phyloP scores from a whole-genome alignment of 2,329 filamentous ascomycete species.

The Neurospora sp. region DNA sequence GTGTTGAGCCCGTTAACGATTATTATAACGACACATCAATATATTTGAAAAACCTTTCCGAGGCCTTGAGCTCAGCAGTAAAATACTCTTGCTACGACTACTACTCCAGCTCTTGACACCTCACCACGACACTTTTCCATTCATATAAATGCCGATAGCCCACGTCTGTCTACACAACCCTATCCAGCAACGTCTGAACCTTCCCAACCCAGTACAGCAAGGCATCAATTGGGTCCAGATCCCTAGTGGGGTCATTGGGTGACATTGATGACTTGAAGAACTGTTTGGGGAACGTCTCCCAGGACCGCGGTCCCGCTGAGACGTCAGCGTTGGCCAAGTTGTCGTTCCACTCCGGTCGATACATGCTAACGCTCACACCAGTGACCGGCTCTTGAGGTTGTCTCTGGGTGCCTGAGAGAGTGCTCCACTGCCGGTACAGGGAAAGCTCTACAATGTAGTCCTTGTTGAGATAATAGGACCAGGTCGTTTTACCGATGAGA shows the following conservation, averaged over 20 bases:
- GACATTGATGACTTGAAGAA: constrained; percentile 3
- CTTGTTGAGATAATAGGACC: constrained; percentile 23
- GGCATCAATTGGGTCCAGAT: constrained; percentile 4
- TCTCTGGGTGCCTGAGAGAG: not conserved
- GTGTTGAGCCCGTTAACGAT: not conserved
- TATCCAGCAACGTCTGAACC: constrained; percentile 10
- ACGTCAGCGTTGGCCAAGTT: constrained; percentile 6
- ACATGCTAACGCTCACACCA: constrained; percentile 18
- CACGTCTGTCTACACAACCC: not conserved
- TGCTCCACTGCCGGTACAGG: constrained; percentile 24
- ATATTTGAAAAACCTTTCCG: not conserved
- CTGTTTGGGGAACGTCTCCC: constrained; percentile 9
- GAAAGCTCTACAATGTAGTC: constrained; percentile 26
- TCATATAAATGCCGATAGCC: not conserved
- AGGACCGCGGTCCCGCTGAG: constrained; percentile 7
- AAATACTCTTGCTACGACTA: not conserved
- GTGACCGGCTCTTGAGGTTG: not conserved
- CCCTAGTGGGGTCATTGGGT: not conserved
- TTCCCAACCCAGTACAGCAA: constrained; percentile 9
- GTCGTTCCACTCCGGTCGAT: constrained; percentile 22
- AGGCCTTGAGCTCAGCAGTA: not conserved
- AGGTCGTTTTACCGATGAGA: constrained; percentile 23
- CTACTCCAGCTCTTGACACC: not conserved
- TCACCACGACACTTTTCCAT: not conserved
- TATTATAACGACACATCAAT: not conserved